phyloP scores from a whole-genome alignment of 148 eudicot species.

The Tetragonia tetragonoides region DNA sequence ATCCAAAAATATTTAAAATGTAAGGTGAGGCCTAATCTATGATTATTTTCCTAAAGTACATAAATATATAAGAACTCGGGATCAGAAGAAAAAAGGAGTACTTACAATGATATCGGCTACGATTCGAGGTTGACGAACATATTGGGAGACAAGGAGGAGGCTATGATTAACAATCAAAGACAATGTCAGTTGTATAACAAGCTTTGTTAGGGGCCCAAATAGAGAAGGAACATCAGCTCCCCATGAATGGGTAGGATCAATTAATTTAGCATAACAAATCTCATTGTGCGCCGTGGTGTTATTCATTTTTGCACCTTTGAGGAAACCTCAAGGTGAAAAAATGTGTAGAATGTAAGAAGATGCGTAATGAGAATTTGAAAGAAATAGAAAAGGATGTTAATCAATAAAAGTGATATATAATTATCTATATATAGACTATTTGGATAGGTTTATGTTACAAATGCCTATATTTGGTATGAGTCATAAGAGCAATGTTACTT shows the following conservation, averaged over 20 bases:
- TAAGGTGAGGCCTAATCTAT: neutral
- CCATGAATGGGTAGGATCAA: slow-evolving; percentile 17
- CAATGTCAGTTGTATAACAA: slow-evolving; percentile 44
- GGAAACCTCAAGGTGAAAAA: no score
- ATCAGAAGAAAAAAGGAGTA: neutral
- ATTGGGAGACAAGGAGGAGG: slow-evolving; percentile 28
- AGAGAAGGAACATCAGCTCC: slow-evolving; percentile 17
- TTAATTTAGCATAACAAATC: slow-evolving; percentile 21
- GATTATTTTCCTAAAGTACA: neutral
- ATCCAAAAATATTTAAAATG: no score
- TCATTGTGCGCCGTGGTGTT: neutral
- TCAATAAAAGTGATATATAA: no score
- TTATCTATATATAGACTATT: neutral
- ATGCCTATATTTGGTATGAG: neutral
- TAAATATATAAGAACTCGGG: neutral
- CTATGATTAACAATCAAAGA: slow-evolving; percentile 37
- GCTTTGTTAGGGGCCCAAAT: slow-evolving; percentile 33
- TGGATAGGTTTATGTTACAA: no score
- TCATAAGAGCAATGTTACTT: neutral
- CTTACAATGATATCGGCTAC: slow-evolving; percentile 41
- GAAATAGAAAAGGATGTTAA: no score
- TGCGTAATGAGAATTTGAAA: no score
- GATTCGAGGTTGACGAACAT: slow-evolving; percentile 38
- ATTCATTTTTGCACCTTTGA: slow-evolving; percentile 6
- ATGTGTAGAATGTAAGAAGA: neutral